Evolutionary conservation across 2,329 filamentous ascomycete genomes (phyloP).

Genomic region (Fusarium liriodendri): DNA sequence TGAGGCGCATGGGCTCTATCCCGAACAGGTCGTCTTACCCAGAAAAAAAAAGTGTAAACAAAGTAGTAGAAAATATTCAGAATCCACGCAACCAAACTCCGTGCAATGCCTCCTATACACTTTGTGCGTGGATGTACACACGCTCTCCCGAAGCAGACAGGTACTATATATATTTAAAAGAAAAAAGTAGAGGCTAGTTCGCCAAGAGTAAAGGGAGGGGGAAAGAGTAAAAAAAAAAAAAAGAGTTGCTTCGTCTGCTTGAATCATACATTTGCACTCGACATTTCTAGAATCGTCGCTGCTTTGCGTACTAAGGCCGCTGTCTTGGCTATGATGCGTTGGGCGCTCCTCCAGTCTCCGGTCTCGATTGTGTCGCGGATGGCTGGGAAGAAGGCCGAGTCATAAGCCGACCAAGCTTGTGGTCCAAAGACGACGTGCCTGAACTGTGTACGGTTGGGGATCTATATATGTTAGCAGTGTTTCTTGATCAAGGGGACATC

Average conservation of each 20-base stretch:
- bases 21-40: constrained; percentile 23
- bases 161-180: constrained; percentile 34
- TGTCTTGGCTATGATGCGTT: constrained; percentile 76
- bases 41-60: constrained; percentile 26
- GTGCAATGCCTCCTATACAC: constrained; percentile 49
- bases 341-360: constrained; percentile 76
- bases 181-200: constrained; percentile 28
- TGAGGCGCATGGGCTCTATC: constrained; percentile 25
- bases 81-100: constrained; percentile 46
- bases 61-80: constrained; percentile 30
- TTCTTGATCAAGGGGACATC: not conserved
- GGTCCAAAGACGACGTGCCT: constrained; percentile 94
- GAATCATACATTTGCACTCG: constrained; percentile 35
- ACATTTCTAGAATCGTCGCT: constrained; percentile 51
- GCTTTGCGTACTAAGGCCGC: constrained; percentile 75
- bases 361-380: constrained; percentile 83
- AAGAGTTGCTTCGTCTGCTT: constrained; percentile 15
- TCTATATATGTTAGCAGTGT: constrained; percentile 56
- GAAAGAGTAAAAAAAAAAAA: constrained; percentile 10
- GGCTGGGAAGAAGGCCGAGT: constrained; percentile 67
- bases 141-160: constrained; percentile 20
- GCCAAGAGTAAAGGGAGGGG: constrained; percentile 21
- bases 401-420: constrained; percentile 72
- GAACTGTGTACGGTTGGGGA: constrained; percentile 90
- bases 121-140: constrained; percentile 34